Percentiles rank a stretch among this genome's conserved stretches.
Evolutionary conservation across 2,329 filamentous ascomycete species (phyloP).

Genomic region (Lecanicillium sp.): DNA sequence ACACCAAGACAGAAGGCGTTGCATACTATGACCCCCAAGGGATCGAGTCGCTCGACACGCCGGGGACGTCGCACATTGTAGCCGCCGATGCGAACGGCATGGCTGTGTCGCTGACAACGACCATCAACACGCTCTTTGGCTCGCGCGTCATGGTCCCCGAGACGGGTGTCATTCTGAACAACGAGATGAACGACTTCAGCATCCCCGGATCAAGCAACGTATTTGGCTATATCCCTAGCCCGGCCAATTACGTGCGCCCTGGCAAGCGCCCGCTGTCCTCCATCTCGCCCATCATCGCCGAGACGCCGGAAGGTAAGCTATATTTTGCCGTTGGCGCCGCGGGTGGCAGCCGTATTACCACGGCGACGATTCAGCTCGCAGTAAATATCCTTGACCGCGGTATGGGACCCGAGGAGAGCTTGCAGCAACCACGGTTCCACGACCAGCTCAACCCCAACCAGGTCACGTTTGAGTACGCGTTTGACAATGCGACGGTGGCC

Average conservation of each 20-base stretch:
- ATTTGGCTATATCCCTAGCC: slow-evolving; percentile 71
- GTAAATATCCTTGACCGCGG: slow-evolving; percentile 66
- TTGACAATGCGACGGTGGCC: slow-evolving; percentile 62
- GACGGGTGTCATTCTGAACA: slow-evolving; percentile 69
- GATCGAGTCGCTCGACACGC: slow-evolving; percentile 49
- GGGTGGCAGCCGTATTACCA: slow-evolving; percentile 81
- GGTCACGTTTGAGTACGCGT: slow-evolving; percentile 65
- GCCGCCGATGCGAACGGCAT: slow-evolving; percentile 64
- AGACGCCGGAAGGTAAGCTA: slow-evolving; percentile 60
- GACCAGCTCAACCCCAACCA: slow-evolving; percentile 72
- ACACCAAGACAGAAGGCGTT: slow-evolving; percentile 31
- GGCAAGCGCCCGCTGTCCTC: slow-evolving; percentile 74
- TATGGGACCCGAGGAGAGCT: slow-evolving; percentile 55
- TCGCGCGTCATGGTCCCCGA: slow-evolving; percentile 71
- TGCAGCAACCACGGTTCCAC: slow-evolving; percentile 67
- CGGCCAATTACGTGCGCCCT: slow-evolving; percentile 68
- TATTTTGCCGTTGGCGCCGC: slow-evolving; percentile 72
- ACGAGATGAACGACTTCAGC: slow-evolving; percentile 66
- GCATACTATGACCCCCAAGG: slow-evolving; percentile 40
- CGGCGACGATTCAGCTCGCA: slow-evolving; percentile 70
- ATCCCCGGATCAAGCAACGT: slow-evolving; percentile 65
- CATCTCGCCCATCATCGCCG: slow-evolving; percentile 72
- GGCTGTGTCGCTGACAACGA: slow-evolving; percentile 72
- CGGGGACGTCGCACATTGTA: slow-evolving; percentile 63
- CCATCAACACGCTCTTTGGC: slow-evolving; percentile 75